These are phyloP conservation scores for Yamadazyma triangularis DNA, from an alignment of 1,139 yeast genomes.

Conservation along the genomic window DNA sequence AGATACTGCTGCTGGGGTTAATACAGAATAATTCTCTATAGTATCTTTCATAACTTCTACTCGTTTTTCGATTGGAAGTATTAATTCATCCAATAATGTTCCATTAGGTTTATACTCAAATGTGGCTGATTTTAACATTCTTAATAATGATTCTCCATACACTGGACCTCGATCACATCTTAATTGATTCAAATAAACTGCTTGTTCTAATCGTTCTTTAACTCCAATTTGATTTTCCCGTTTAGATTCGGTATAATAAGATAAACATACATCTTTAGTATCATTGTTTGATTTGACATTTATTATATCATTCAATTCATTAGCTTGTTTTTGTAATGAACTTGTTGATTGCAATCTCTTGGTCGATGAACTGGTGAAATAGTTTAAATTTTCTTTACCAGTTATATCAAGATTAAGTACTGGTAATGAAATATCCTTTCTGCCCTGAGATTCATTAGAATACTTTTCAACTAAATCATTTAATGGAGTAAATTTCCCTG, in stretches of 20 bases:
- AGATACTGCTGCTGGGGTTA: conserved; percentile 84
- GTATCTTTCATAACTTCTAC: conserved; percentile 42
- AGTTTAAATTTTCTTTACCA: conserved; percentile 40
- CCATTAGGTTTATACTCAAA: conserved; percentile 6
- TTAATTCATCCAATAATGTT: conserved; percentile 23
- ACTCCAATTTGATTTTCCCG: conserved; percentile 48
- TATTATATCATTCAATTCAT: conserved; percentile 33
- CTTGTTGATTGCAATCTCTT: conserved; percentile 43
- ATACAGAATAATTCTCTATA: conserved; percentile 75
- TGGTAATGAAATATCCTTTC: conserved; percentile 40
- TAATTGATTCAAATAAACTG: conserved; percentile 58
- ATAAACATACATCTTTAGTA: conserved; percentile 46
- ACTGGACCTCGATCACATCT: conserved; percentile 57
- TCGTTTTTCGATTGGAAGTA: conserved; percentile 38
- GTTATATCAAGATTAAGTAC: conserved; percentile 61
- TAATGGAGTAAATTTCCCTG: conserved; percentile 42
- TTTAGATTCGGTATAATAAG: conserved; percentile 57
- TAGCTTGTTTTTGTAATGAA: conserved; percentile 41
- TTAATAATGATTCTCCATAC: conserved; percentile 46
- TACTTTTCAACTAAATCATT: conserved; percentile 43
- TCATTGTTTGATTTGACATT: conserved; percentile 21
- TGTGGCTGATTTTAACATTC: conserved; percentile 16
- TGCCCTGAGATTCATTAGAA: conserved; percentile 16
- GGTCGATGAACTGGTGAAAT: conserved; percentile 47
- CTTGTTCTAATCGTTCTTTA: conserved; percentile 50